A percentile compares a stretch with the other conserved stretches of the same genome.
phyloP scores from a whole-genome alignment of 1,139 yeast species.

The Geotrichum citri-aurantii region DNA sequence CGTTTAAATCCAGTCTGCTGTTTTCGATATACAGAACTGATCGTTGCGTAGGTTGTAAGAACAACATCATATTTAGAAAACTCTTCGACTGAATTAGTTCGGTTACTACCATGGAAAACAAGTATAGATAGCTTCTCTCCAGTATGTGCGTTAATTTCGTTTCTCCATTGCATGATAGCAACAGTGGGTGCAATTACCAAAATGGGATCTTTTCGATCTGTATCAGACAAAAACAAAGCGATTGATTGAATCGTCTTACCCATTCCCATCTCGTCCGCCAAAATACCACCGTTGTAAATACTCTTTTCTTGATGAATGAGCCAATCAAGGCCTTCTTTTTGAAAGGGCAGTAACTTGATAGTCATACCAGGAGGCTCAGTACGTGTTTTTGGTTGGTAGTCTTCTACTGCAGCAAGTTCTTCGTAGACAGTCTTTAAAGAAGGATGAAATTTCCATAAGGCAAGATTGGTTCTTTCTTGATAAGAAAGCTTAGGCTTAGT shows the following conservation, averaged over 20 bases:
- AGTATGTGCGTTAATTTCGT: constrained; percentile 83
- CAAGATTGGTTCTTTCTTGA: constrained; percentile 42
- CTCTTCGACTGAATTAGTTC: constrained; percentile 52
- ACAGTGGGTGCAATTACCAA: constrained; percentile 96
- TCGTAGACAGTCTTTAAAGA: constrained; percentile 67
- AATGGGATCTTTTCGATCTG: constrained; percentile 54
- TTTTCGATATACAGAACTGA: constrained; percentile 81
- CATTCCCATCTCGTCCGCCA: constrained; percentile 99
- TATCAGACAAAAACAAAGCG: constrained; percentile 74
- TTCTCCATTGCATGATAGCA: constrained; percentile 95
- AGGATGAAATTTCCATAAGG: constrained; percentile 70
- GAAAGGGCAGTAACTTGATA: constrained; percentile 76
- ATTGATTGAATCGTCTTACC: constrained; percentile 97
- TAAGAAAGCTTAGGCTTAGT: constrained; percentile 3
- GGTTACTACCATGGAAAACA: constrained; percentile 79
- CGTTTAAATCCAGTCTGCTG: constrained; percentile 78
- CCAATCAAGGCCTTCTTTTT: constrained; percentile 91
- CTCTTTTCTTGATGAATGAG: constrained; percentile 73
- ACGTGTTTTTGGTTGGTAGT: constrained; percentile 35
- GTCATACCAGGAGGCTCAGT: constrained; percentile 47
- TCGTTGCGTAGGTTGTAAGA: constrained; percentile 83
- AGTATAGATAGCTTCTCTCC: constrained; percentile 60
- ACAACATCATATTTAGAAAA: constrained; percentile 69
- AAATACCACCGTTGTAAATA: constrained; percentile 79
- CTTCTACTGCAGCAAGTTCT: constrained; percentile 41